Evolutionary conservation across 352 stramenopile genomes (phyloP), one percentile per base, ranked within the genome.

Genomic region (Phytophthora colocasiae): DNA sequence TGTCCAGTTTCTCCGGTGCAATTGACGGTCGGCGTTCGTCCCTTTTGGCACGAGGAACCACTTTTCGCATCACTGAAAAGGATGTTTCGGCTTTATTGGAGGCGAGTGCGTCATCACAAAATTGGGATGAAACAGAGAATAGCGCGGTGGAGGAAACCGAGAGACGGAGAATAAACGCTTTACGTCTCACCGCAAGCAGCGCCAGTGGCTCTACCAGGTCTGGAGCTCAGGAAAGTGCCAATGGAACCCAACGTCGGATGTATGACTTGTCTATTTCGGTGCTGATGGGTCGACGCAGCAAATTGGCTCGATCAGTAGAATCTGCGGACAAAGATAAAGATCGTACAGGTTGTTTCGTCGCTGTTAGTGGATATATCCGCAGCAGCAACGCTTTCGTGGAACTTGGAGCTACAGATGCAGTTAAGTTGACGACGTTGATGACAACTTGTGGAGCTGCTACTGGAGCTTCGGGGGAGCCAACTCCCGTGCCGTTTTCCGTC

Each of bases 191-290:
- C 0, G 31, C 48, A 31, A 75, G 62, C 40, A 81, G 53, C n/a
- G 51, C 57, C 11, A 69, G 57, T 61, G 68, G 55, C 19, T 59
- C 69, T 15, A 61, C 43, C 0, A 49, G 43, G 12, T 70, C 54
- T n/a, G 39, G 52, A 61, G 40, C 71, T 34, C 48, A 54, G 5
- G 45, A 69, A 31, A 66, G 34, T 44, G 43, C 29, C 22, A 41
- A 32, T 40, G 39, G 36, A 9, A 49, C 39, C 1, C 17, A 29
- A 17, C 32, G 46, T 15, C 58, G 27, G 15, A 36, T 80, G 1
- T 86, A 82, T 44, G 80, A 87, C 27, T 39, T 93, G 31, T 88
- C 80, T 12, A 61, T 93, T 24, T 76, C 89, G n/a, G 69, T 93
- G 36, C 58, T 80, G 19, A 62, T 93, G 17, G 77, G 81, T 2